These are phyloP conservation scores for Stenocarpella maydis DNA, from an alignment of 2,329 filamentous ascomycete genomes.

Conservation along the genomic window DNA sequence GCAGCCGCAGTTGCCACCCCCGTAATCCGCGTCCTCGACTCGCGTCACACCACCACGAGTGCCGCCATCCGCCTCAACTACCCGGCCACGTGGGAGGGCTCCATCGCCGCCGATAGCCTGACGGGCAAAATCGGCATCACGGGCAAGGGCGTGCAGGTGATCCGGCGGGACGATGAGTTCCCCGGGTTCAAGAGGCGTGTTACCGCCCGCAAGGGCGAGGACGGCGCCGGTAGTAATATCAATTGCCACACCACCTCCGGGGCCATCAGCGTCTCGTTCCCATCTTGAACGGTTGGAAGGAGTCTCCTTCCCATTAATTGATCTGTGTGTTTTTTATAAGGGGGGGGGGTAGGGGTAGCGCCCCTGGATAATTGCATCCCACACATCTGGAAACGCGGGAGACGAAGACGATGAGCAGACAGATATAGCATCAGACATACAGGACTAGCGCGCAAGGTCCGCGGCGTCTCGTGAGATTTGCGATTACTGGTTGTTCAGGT, in stretches of 20 bases:
- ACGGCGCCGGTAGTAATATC: constrained; percentile 29
- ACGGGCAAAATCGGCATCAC: constrained; percentile 50
- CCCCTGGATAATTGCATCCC: not conserved
- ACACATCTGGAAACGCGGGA: too few relatives aligned
- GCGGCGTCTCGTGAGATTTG: constrained; percentile 12
- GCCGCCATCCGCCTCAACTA: constrained; percentile 54
- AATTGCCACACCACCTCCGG: constrained; percentile 31
- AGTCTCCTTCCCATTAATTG: not conserved
- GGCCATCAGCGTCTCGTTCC: constrained; percentile 17
- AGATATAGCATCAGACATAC: constrained; percentile 1
- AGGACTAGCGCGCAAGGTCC: constrained; percentile 13
- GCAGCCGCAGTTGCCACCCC: constrained; percentile 25
- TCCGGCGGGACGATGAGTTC: constrained; percentile 44
- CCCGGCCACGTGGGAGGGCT: constrained; percentile 59
- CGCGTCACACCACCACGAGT: constrained; percentile 54
- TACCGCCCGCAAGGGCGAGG: constrained; percentile 53
- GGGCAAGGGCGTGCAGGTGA: constrained; percentile 54
- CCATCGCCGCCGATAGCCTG: constrained; percentile 49
- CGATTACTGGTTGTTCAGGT: not conserved
- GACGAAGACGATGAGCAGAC: not conserved
- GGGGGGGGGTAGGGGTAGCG: not conserved
- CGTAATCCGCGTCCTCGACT: constrained; percentile 48
- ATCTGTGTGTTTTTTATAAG: too few relatives aligned
- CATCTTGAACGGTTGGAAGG: not conserved
- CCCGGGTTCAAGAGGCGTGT: constrained; percentile 45